Evolutionary conservation across 257 asterid species (phyloP), one percentile per base, ranked within the genome.

Genomic region (Handroanthus guayacan): DNA sequence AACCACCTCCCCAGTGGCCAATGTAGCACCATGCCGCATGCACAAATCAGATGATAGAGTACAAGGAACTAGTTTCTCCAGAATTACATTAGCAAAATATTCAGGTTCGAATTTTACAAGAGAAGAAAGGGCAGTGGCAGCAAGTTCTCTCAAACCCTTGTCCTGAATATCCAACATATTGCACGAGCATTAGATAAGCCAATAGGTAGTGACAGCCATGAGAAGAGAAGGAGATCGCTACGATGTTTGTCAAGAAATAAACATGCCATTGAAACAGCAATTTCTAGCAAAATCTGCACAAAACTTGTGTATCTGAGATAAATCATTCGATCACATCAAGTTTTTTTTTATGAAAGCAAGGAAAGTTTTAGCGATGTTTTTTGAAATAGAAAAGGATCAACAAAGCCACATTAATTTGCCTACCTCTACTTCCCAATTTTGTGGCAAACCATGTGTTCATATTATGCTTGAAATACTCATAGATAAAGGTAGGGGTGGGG

Each of bases 11-110:
- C 97, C 99, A 83, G 77, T 71, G 60, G 98, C 97, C 84, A 95
- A 86, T 66, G 95, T 91, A 88, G 97, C 94, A 85, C 99, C 99
- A 70, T 92, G 98, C 44, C 99, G 92, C 92, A 88, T 91, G 86
- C 96, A 95, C 81, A 95, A 85, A 85, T 95, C 99, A 87, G 99
- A 80, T 74, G 97, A 91, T 62, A 92, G 85, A 55, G 99, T 92
- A 80, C 87, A 83, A 77, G 99, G 97, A 78, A 87, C 84, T 86
- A 92, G 84, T 84, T 87, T 89, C 78, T 84, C 97, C 86, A 92
- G 75, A 75, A 85, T 78, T 57, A 70, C 68, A 39, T 82, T 84
- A 31, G 92, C 92, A 87, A 95, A 95, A 86, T 89, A 87, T 64
- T 85, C 95, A 80, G 94, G 94, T 57, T 95, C 91, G 79, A 85